Evolutionary conservation across 2,329 filamentous ascomycete genomes (phyloP).

Genomic region (Thermothelomyces thermophilus): DNA sequence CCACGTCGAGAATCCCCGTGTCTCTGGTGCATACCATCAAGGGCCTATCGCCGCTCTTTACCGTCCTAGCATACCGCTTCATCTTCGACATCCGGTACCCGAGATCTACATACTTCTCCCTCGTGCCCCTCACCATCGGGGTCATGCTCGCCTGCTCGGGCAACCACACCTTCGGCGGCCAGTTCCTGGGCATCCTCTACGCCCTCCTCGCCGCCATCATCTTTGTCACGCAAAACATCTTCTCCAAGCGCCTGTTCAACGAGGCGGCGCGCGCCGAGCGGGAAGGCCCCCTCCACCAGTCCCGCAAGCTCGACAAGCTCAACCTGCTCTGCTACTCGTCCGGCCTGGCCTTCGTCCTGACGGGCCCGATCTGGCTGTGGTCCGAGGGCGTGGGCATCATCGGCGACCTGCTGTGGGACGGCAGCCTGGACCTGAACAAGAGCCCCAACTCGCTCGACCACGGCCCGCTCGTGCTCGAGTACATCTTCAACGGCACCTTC

Average conservation of each 20-base stretch:
- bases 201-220: conserved; percentile 86
- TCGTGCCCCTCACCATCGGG: conserved; percentile 87
- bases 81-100: conserved; percentile 87
- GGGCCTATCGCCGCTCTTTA: conserved; percentile 90
- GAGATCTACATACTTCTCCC: conserved; percentile 75
- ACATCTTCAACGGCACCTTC: conserved; percentile 92
- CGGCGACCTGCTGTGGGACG: conserved; percentile 71
- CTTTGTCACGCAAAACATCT: conserved; percentile 97
- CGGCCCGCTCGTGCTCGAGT: conserved; percentile 71
- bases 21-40: conserved; percentile 98
- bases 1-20: conserved; percentile 90
- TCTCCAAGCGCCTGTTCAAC: conserved; percentile 96
- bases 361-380: conserved; percentile 87
- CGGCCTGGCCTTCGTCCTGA: conserved; percentile 81
- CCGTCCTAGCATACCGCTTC: conserved; percentile 84
- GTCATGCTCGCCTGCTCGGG: conserved; percentile 95
- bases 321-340: conserved; percentile 98
- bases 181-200: conserved; percentile 83
- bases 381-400: conserved; percentile 76
- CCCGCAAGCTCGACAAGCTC: conserved; percentile 87
- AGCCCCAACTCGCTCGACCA: conserved; percentile 66
- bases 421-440: conserved; percentile 57
- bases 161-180: conserved; percentile 67
- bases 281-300: conserved; percentile 55
- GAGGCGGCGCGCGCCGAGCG: conserved; percentile 80